phyloP scores from a whole-genome alignment of 257 asterid species.

The Ballota nigra region DNA sequence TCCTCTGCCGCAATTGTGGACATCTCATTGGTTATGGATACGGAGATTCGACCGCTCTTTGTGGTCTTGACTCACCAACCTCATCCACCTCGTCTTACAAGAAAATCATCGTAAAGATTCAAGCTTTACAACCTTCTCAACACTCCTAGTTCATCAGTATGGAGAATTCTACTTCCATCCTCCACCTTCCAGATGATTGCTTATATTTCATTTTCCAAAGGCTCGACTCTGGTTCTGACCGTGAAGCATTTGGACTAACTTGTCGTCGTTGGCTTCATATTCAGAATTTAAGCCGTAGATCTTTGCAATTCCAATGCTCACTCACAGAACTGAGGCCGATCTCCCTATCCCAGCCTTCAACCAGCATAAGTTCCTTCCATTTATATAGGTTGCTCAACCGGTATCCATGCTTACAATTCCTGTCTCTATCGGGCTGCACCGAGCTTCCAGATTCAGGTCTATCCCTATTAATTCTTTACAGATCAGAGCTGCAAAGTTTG shows the following conservation, averaged over 20 bases:
- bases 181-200: constrained; percentile 63
- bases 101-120: constrained; percentile 56
- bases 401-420: constrained; percentile 42
- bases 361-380: constrained; percentile 37
- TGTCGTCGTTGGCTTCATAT: constrained; percentile 66
- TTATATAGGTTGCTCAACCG: constrained; percentile 48
- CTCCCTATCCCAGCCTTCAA: constrained; percentile 37
- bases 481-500: constrained; percentile 42
- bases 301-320: constrained; percentile 62
- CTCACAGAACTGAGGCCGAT: constrained; percentile 32
- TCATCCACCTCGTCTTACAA: constrained; percentile 55
- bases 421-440: constrained; percentile 66
- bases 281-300: constrained; percentile 56
- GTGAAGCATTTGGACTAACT: constrained; percentile 69
- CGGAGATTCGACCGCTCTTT: constrained; percentile 57
- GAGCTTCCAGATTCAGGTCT: constrained; percentile 66
- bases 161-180: constrained; percentile 36
- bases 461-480: constrained; percentile 35
- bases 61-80: constrained; percentile 67
- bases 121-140: constrained; percentile 61
- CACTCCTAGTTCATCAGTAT: constrained; percentile 30
- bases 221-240: constrained; percentile 49
- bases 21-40: constrained; percentile 61
- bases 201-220: constrained; percentile 45
- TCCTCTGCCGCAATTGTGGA: constrained; percentile 81